Conservation (phyloP, 495 filamentous ascomycete genomes). For the Penicillium ochrochloron region DNA sequence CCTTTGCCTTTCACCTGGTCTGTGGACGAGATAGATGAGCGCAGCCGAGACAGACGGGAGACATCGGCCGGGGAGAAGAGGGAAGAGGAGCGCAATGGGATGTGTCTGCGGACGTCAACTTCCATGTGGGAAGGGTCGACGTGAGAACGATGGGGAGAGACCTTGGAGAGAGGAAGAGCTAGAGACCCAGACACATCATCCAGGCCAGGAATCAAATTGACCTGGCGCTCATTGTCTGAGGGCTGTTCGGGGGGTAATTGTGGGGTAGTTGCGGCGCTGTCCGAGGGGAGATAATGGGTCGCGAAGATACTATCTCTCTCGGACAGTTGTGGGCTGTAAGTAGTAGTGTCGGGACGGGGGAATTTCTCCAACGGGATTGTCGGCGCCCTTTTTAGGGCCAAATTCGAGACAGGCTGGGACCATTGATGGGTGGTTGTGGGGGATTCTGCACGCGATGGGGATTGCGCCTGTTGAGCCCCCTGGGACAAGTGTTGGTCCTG, state of each 20-base stretch:
- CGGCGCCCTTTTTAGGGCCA: conserved; percentile 45
- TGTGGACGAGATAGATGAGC: conserved; percentile 36
- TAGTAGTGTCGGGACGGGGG: conserved; percentile 33
- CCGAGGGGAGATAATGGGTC: conserved; percentile 59
- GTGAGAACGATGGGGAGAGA: conserved; percentile 39
- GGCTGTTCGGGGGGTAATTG: conserved; percentile 48
- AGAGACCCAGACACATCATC: conserved; percentile 43
- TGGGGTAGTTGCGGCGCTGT: conserved; percentile 54
- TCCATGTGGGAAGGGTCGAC: conserved; percentile 49
- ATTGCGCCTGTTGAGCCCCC: conserved; percentile 37
- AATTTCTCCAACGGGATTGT: conserved; percentile 36
- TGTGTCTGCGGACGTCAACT: conserved; percentile 50
- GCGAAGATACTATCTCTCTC: conserved; percentile 70
- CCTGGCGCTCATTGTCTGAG: conserved; percentile 37
- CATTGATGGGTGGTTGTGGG: conserved; percentile 43
- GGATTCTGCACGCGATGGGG: conserved; percentile 49
- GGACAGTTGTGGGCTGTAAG: conserved; percentile 56
- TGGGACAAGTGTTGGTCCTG: conserved; percentile 42
- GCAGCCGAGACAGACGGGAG: conserved; percentile 34
- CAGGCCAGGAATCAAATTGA: conserved; percentile 34
- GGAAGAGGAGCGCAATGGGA: conserved; percentile 38
- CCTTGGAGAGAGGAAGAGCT: conserved; percentile 42
- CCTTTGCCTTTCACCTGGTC: conserved; percentile 33
- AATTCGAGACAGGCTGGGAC: conserved; percentile 36
- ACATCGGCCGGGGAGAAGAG: conserved; percentile 37